phyloP scores from a whole-genome alignment of 148 eudicot species.

The Rhododendron ovatum region DNA sequence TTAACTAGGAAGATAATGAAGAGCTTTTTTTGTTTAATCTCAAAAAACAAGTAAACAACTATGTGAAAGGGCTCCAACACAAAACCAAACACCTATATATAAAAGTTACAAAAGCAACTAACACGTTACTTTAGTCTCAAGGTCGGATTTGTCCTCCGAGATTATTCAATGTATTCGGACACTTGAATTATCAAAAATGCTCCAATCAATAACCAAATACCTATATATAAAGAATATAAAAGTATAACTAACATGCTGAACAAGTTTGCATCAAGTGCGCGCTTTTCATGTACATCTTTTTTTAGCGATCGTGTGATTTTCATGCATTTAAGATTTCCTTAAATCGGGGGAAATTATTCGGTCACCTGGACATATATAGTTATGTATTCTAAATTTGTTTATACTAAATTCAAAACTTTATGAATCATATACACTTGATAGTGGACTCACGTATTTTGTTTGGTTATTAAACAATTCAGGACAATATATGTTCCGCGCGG shows the following conservation, averaged over 20 bases:
- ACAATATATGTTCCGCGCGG: background rate
- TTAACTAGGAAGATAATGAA: background rate
- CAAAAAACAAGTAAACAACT: background rate
- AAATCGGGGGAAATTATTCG: background rate
- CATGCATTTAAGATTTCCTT: background rate
- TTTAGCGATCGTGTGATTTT: background rate
- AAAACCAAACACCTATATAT: background rate
- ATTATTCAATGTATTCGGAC: too few relatives aligned
- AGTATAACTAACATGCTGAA: background rate
- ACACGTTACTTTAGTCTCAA: too few relatives aligned
- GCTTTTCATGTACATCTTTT: background rate
- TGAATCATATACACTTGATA: too few relatives aligned
- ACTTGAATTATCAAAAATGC: background rate
- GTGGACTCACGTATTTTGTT: too few relatives aligned
- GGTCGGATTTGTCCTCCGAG: too few relatives aligned
- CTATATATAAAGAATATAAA: background rate
- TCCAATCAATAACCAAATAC: background rate
- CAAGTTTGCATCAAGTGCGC: background rate
- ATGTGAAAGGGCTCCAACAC: background rate
- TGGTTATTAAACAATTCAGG: too few relatives aligned
- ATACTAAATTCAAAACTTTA: too few relatives aligned
- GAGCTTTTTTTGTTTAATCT: background rate
- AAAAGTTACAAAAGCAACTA: too few relatives aligned
- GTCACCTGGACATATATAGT: background rate
- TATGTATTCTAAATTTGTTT: background rate